Conservation (phyloP, 371 early-diverging fungal species). For the Saksenaea oblongispora region DNA sequence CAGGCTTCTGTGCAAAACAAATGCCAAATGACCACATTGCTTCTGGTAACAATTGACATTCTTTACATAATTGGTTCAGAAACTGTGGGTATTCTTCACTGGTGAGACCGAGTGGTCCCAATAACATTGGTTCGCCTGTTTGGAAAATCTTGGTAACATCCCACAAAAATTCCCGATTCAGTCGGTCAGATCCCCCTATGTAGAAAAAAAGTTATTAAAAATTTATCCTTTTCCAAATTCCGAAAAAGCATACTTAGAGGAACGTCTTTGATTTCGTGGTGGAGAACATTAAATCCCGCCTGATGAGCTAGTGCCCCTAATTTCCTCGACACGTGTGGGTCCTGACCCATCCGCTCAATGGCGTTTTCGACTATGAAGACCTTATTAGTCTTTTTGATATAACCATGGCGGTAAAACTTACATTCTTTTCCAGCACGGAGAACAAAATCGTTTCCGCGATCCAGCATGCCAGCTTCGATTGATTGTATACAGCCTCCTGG, state of each 20-base stretch:
- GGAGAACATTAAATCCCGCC: conserved; percentile 29
- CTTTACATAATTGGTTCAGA: conserved; percentile 13
- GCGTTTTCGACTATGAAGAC: neutral
- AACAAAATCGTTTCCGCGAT: conserved; percentile 33
- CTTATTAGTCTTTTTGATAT: neutral
- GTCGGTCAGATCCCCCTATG: conserved; percentile 16
- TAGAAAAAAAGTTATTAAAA: neutral
- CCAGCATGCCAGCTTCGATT: conserved; percentile 49
- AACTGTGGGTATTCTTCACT: conserved; percentile 18
- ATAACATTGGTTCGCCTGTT: conserved; percentile 21
- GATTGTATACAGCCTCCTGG: conserved; percentile 62
- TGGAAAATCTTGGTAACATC: conserved; percentile 20
- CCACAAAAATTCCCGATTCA: conserved; percentile 21
- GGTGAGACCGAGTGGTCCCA: conserved; percentile 18
- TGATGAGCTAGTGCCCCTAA: conserved; percentile 30
- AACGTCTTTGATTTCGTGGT: conserved; percentile 19
- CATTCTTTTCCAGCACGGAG: conserved; percentile 26
- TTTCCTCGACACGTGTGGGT: conserved; percentile 31
- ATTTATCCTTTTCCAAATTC: neutral
- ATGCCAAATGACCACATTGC: conserved; percentile 17
- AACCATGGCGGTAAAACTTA: conserved; percentile 12
- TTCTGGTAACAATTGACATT: conserved; percentile 18
- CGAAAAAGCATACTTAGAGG: conserved; percentile 8
- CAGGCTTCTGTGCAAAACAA: conserved; percentile 13
- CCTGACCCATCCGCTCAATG: conserved; percentile 5